Evolutionary conservation across 1,284 basidiomycete genomes (phyloP).

Genomic region (Boletellus deceptivus): DNA sequence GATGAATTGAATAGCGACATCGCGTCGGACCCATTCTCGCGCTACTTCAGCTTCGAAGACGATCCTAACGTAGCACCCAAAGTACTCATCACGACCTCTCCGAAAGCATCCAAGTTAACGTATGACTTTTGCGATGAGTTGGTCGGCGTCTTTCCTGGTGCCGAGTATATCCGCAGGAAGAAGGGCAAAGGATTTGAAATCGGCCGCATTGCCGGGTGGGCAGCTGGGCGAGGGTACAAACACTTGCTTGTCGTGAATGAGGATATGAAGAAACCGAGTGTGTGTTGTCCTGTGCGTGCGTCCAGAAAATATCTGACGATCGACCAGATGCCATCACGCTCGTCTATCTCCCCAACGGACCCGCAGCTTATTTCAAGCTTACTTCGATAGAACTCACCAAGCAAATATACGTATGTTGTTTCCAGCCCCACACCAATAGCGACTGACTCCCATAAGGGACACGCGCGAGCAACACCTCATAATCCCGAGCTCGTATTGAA

Average conservation of each 20-base stretch:
- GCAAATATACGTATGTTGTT: slow-evolving; percentile 72
- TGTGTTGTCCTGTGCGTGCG: slow-evolving; percentile 35
- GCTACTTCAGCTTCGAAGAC: slow-evolving; percentile 62
- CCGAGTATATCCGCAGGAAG: slow-evolving; percentile 87
- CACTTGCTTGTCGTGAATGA: slow-evolving; percentile 94
- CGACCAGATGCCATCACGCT: slow-evolving; percentile 84
- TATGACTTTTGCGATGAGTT: slow-evolving; percentile 92
- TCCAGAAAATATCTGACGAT: slow-evolving; percentile 9
- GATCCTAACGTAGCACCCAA: slow-evolving; percentile 75
- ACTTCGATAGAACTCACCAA: slow-evolving; percentile 85
- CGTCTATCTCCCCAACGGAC: slow-evolving; percentile 88
- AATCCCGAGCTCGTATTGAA: slow-evolving; percentile 96
- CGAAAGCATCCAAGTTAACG: slow-evolving; percentile 80
- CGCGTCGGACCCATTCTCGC: slow-evolving; percentile 69
- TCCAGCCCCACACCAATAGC: slow-evolving; percentile 1
- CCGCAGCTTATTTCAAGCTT: slow-evolving; percentile 95
- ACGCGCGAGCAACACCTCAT: slow-evolving; percentile 90
- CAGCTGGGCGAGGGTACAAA: slow-evolving; percentile 82
- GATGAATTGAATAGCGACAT: slow-evolving; percentile 67
- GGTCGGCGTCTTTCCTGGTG: slow-evolving; percentile 90
- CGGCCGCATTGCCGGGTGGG: slow-evolving; percentile 93
- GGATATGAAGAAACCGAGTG: slow-evolving; percentile 89
- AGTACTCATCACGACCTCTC: slow-evolving; percentile 87
- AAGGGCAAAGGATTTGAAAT: slow-evolving; percentile 94
- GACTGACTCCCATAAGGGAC: slow-evolving; percentile 58